Conservation (phyloP, 139 green algal genomes). For the Raphidocelis subcapitata region DNA sequence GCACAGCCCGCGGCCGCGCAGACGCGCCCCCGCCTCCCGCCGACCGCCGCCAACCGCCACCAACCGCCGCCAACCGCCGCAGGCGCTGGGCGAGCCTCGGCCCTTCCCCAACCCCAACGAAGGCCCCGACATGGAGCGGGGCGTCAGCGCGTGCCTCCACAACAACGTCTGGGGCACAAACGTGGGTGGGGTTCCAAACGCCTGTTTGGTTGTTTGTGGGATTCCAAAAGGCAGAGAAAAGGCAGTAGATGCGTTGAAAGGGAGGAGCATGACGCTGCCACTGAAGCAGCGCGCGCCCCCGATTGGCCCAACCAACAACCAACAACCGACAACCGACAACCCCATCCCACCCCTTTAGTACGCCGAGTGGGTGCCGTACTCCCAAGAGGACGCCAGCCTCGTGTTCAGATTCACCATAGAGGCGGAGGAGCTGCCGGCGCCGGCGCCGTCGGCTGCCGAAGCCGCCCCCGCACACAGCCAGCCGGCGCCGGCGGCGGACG, state of each 20-base stretch:
- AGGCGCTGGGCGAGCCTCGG: slow-evolving; percentile 30
- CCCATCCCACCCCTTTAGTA: not conserved
- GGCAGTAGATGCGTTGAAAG: not conserved
- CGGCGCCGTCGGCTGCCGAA: no score
- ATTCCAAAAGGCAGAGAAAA: not conserved
- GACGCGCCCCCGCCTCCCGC: no score
- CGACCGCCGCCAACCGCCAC: no score
- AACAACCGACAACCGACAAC: not conserved
- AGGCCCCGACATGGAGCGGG: slow-evolving; percentile 42
- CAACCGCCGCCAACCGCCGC: no score
- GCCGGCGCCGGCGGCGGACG: no score
- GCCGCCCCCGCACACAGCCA: no score
- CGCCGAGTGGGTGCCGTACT: slow-evolving; percentile 30
- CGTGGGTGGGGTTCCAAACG: not conserved
- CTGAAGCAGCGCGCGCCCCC: slow-evolving; percentile 18
- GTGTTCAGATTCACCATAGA: slow-evolving; percentile 53
- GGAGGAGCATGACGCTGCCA: not conserved
- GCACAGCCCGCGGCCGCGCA: no score
- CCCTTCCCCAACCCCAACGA: slow-evolving; percentile 36
- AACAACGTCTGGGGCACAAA: slow-evolving; percentile 56
- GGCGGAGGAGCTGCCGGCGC: not conserved
- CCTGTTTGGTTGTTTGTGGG: not conserved
- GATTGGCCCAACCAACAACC: not conserved
- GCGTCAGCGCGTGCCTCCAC: slow-evolving; percentile 38
- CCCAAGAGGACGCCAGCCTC: slow-evolving; percentile 31